These are phyloP conservation scores for Kalmanozyma brasiliensis DNA, from an alignment of 1,284 basidiomycete species.

Conservation along the genomic window DNA sequence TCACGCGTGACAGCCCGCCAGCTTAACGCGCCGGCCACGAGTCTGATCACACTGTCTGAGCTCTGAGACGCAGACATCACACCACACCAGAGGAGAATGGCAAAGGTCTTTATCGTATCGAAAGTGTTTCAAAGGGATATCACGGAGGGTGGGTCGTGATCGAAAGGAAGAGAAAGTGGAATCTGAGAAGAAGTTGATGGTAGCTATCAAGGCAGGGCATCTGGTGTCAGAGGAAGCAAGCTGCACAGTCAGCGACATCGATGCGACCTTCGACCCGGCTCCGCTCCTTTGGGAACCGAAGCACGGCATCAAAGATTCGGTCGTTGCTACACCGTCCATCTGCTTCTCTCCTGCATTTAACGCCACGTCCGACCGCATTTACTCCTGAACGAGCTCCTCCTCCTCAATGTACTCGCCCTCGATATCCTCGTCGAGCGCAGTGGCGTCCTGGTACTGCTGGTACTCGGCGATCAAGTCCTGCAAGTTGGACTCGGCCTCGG, in stretches of 20 bases:
- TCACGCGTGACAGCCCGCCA: too few relatives aligned
- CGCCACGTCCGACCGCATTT: not conserved
- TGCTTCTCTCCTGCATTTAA: too few relatives aligned
- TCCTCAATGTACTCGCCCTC: conserved; percentile 63
- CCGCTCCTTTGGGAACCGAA: not conserved
- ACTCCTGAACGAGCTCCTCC: conserved; percentile 54
- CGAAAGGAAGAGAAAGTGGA: not conserved
- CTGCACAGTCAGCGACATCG: not conserved
- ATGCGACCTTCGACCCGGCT: conserved; percentile 7
- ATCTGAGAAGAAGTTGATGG: too few relatives aligned
- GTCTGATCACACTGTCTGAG: too few relatives aligned
- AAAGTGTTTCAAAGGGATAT: too few relatives aligned
- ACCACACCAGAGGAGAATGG: too few relatives aligned
- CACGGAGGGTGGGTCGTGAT: not conserved
- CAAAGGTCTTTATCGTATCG: too few relatives aligned
- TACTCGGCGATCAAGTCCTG: conserved; percentile 70
- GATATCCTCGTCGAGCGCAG: conserved; percentile 69
- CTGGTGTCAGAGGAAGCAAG: too few relatives aligned
- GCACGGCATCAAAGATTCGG: conserved; percentile 13
- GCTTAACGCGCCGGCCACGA: too few relatives aligned
- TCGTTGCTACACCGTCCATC: not conserved
- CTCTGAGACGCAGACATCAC: too few relatives aligned
- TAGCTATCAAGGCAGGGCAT: too few relatives aligned
- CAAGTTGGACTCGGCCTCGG: conserved; percentile 68
- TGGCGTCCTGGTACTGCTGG: conserved; percentile 69